Evolutionary conservation across 371 early-diverging fungal species (phyloP).

Genomic region (Rhizopus sp.): DNA sequence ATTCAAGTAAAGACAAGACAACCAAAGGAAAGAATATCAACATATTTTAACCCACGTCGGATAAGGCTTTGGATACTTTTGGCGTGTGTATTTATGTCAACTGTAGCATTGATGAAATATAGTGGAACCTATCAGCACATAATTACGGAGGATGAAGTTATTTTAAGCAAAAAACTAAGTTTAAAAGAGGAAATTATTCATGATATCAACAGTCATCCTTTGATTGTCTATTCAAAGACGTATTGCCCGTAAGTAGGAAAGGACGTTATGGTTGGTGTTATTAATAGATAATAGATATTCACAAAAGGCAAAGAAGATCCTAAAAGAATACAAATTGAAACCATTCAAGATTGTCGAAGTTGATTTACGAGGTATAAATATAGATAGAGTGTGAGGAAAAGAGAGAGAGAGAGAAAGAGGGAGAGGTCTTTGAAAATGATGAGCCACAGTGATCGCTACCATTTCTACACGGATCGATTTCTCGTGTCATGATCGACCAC

Average conservation of each 20-base stretch:
- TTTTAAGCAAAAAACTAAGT: background rate
- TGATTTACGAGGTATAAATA: constrained; percentile 27
- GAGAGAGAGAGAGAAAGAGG: too few species aligned
- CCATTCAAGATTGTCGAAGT: constrained; percentile 29
- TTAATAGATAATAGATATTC: constrained; percentile 18
- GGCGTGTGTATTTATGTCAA: constrained; percentile 3
- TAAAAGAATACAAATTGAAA: constrained; percentile 19
- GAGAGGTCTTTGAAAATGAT: too few species aligned
- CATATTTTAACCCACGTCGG: constrained; percentile 14
- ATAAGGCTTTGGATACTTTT: constrained; percentile 19
- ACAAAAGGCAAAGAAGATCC: constrained; percentile 24
- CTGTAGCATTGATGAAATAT: constrained; percentile 14
- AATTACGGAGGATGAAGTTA: background rate
- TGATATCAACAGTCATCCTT: constrained; percentile 11
- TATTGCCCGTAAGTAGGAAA: constrained; percentile 32
- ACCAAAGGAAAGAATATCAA: constrained; percentile 7
- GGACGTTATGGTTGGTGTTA: background rate
- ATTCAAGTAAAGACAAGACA: constrained; percentile 24
- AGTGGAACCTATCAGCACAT: background rate
- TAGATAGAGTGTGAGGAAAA: background rate
- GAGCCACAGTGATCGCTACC: too few species aligned
- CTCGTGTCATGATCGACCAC: too few species aligned
- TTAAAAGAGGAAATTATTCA: constrained; percentile 21
- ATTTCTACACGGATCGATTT: too few species aligned
- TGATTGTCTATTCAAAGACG: constrained; percentile 32